Evolutionary conservation across 257 asterid genomes (phyloP).

Genomic region (Ophiorrhiza pumila): DNA sequence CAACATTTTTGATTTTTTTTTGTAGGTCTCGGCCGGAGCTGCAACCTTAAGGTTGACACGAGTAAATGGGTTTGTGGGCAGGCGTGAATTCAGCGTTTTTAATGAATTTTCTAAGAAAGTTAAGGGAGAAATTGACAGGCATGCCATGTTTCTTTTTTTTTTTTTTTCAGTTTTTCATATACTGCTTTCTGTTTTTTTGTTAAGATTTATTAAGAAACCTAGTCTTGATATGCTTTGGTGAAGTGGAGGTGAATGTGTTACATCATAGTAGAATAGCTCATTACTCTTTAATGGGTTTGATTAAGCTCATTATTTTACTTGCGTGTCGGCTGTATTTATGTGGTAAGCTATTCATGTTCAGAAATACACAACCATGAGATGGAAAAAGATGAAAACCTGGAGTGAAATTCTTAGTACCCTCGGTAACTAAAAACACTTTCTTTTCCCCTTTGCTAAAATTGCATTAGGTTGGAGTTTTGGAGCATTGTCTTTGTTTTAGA

Average conservation of each 20-base stretch:
- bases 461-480: neutral
- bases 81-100: conserved; percentile 67
- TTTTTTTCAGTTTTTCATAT: neutral
- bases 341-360: neutral
- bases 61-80: conserved; percentile 33
- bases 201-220: neutral
- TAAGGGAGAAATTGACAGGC: conserved; percentile 67
- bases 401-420: neutral
- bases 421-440: neutral
- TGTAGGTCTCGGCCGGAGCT: conserved; percentile 38
- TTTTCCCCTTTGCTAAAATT: neutral
- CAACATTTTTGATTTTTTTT: neutral
- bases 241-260: neutral
- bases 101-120: conserved; percentile 69
- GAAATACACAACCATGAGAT: neutral
- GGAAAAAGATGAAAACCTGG: neutral
- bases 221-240: neutral
- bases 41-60: conserved; percentile 27
- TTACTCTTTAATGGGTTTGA: neutral
- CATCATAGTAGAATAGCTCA: no score
- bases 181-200: neutral
- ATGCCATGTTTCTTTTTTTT: conserved; percentile 4
- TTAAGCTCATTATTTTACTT: neutral
- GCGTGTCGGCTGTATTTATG: no score
- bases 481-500: neutral